Evolutionary conservation across 2,329 filamentous ascomycete species (phyloP).

Genomic region (Botrytis hyacinthi): DNA sequence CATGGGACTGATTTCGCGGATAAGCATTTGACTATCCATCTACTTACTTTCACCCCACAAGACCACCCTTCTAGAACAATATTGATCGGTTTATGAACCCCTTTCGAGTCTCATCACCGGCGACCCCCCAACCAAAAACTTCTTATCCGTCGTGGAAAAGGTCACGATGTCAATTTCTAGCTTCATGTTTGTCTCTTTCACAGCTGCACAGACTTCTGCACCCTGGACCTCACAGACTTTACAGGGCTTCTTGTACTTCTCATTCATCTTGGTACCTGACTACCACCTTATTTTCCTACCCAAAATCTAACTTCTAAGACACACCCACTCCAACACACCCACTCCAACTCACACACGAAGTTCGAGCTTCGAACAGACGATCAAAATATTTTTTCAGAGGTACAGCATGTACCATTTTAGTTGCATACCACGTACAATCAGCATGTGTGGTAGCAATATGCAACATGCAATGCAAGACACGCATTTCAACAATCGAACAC

Average conservation of each 20-base stretch:
- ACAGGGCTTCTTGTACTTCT: slow-evolving; percentile 2
- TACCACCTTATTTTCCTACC: slow-evolving; percentile 14
- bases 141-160: neutral
- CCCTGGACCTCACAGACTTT: neutral
- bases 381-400: neutral
- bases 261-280: slow-evolving; percentile 16
- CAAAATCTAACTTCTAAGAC: slow-evolving; percentile 3
- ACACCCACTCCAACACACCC: neutral
- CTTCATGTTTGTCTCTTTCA: slow-evolving; percentile 1
- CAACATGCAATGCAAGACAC: slow-evolving; percentile 2
- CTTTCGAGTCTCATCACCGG: neutral
- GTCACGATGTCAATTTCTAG: slow-evolving; percentile 16
- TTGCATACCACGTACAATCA: neutral
- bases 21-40: slow-evolving; percentile 10
- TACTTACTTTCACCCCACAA: neutral
- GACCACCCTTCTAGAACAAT: slow-evolving; percentile 13
- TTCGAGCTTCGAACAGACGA: neutral
- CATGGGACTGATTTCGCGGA: neutral
- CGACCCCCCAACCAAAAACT: neutral
- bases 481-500: neutral
- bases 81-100: neutral
- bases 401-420: neutral
- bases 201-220: neutral
- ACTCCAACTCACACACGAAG: neutral
- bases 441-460: neutral